Evolutionary conservation across 2,329 filamentous ascomycete species (phyloP).

Genomic region (Sclerotinia borealis): DNA sequence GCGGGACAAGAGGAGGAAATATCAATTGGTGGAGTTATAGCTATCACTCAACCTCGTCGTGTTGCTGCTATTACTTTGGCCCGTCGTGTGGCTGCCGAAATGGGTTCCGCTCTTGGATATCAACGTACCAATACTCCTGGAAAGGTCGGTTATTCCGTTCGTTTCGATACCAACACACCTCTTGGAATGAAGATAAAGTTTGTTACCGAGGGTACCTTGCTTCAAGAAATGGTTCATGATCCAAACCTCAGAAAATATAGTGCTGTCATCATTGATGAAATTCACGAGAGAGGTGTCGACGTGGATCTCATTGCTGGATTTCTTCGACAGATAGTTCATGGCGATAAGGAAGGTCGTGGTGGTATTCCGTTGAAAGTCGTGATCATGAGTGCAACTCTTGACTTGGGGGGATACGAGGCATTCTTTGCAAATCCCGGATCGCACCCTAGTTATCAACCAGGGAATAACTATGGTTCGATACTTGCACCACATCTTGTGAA

Average conservation of each 20-base stretch:
- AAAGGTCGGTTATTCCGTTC: slow-evolving; percentile 84
- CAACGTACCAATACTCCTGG: slow-evolving; percentile 7
- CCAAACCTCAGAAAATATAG: slow-evolving; percentile 79
- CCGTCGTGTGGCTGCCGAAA: slow-evolving; percentile 78
- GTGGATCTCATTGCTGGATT: slow-evolving; percentile 90
- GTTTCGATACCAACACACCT: slow-evolving; percentile 85
- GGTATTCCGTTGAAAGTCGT: slow-evolving; percentile 78
- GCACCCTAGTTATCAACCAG: slow-evolving; percentile 28
- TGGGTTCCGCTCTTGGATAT: slow-evolving; percentile 56
- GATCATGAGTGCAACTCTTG: slow-evolving; percentile 95
- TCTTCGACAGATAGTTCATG: slow-evolving; percentile 66
- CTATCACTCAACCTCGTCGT: slow-evolving; percentile 88
- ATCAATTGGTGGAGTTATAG: slow-evolving; percentile 71
- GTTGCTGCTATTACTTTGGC: slow-evolving; percentile 92
- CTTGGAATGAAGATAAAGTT: slow-evolving; percentile 84
- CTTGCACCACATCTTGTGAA: slow-evolving; percentile 23
- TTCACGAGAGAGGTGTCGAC: slow-evolving; percentile 92
- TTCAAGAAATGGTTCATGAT: slow-evolving; percentile 88
- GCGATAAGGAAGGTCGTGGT: slow-evolving; percentile 57
- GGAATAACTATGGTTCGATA: slow-evolving; percentile 24
- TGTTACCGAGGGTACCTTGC: slow-evolving; percentile 89
- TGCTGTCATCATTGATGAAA: slow-evolving; percentile 88
- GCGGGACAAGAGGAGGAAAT: slow-evolving; percentile 38
- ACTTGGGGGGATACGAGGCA: slow-evolving; percentile 68
- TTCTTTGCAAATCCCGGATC: slow-evolving; percentile 56